Evolutionary conservation across 1,284 basidiomycete genomes (phyloP).

Genomic region (Malassezia japonica): DNA sequence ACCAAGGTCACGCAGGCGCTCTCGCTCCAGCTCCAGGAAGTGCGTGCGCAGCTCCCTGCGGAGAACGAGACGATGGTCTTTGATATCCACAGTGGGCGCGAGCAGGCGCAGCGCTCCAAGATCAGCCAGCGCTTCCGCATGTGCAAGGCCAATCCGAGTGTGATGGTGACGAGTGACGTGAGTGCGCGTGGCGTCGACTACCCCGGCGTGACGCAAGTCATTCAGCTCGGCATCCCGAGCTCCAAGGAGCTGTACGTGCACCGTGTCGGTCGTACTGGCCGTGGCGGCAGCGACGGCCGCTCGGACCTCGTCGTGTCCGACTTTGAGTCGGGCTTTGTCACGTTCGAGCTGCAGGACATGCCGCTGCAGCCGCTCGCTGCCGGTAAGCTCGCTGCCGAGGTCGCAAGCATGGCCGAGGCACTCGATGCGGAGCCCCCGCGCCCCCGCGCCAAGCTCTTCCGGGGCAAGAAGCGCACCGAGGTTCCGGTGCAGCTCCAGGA

Average conservation of each 20-base stretch:
- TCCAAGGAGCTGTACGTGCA: conserved; percentile 74
- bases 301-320: conserved; percentile 78
- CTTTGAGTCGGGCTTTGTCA: conserved; percentile 69
- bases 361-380: conserved; percentile 54
- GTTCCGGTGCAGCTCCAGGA: conserved; percentile 53
- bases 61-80: conserved; percentile 48
- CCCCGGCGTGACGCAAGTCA: conserved; percentile 76
- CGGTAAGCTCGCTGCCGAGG: background rate
- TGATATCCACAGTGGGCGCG: conserved; percentile 78
- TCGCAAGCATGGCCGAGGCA: background rate
- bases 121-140: conserved; percentile 63
- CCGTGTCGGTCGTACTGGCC: conserved; percentile 81
- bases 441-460: conserved; percentile 28
- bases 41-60: conserved; percentile 19
- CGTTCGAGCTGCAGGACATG: conserved; percentile 59
- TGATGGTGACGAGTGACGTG: conserved; percentile 51
- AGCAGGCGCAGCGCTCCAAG: conserved; percentile 59
- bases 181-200: conserved; percentile 52
- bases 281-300: conserved; percentile 62
- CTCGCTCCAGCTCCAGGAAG: conserved; percentile 51
- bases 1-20: conserved; percentile 74
- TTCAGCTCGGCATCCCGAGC: conserved; percentile 76
- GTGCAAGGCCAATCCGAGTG: conserved; percentile 53
- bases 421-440: background rate
- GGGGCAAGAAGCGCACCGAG: conserved; percentile 49